Evolutionary conservation across 2,329 filamentous ascomycete species (phyloP).

Genomic region (Aspergillus bombycis): DNA sequence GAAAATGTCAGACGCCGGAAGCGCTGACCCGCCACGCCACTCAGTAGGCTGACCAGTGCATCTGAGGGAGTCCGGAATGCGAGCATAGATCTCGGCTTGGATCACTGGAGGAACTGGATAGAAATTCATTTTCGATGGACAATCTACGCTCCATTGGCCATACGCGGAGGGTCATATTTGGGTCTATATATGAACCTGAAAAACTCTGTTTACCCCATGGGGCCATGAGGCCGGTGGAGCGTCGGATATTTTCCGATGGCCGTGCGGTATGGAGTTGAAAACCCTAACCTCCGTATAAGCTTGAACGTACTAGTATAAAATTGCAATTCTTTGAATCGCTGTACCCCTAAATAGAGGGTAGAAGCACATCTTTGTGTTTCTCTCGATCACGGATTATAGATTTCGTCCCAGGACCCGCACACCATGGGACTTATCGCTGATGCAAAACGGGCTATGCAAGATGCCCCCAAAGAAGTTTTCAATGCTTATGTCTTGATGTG

Average conservation of each 20-base stretch:
- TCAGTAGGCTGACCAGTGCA: constrained; percentile 38
- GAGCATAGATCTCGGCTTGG: constrained; percentile 39
- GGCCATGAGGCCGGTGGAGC: background rate
- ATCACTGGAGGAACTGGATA: constrained; percentile 26
- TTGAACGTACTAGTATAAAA: background rate
- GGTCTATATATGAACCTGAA: background rate
- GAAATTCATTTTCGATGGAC: constrained; percentile 20
- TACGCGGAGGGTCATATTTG: background rate
- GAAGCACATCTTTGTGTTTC: background rate
- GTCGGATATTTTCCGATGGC: constrained; percentile 5
- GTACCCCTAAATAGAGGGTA: background rate
- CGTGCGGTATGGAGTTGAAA: background rate
- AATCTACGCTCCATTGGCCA: background rate
- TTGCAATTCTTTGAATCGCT: background rate
- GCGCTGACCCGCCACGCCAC: constrained; percentile 41
- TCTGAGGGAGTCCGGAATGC: constrained; percentile 40
- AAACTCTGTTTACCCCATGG: background rate
- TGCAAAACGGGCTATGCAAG: constrained; percentile 20
- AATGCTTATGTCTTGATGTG: constrained; percentile 25
- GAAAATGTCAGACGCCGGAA: constrained; percentile 33
- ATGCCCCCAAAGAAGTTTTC: constrained; percentile 24
- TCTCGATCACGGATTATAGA: background rate
- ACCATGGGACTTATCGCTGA: constrained; percentile 26
- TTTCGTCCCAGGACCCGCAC: background rate
- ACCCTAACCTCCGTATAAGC: background rate